Conservation (phyloP, 2,329 filamentous ascomycete species). For the Fusarium tuaranense region DNA sequence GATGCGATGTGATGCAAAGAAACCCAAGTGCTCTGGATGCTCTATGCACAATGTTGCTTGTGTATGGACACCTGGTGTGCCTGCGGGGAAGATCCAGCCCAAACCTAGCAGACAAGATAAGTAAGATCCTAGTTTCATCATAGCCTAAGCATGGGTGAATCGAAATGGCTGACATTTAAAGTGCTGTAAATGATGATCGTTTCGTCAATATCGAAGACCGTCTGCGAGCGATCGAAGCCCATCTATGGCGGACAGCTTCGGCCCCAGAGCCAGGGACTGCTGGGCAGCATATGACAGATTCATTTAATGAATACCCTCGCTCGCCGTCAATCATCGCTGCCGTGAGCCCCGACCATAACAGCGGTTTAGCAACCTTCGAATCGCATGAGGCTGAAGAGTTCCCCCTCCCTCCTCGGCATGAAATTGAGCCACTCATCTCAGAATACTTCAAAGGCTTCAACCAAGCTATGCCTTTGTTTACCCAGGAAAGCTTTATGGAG, state of each 20-base stretch:
- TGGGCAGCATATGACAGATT: background rate
- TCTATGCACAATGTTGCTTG: background rate
- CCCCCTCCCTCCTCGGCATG: background rate
- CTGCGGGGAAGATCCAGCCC: background rate
- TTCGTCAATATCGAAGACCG: background rate
- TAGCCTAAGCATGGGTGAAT: too few relatives aligned
- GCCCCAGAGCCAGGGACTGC: background rate
- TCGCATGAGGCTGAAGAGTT: background rate
- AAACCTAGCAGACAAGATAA: background rate
- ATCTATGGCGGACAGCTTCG: conserved; percentile 5
- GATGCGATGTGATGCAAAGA: conserved; percentile 19
- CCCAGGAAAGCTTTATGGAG: background rate
- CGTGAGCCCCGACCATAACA: background rate
- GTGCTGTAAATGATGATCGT: background rate
- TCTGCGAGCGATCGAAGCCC: conserved; percentile 7
- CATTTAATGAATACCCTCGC: background rate
- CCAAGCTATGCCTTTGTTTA: background rate
- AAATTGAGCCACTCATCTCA: background rate
- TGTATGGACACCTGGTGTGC: conserved; percentile 11
- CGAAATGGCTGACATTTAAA: background rate
- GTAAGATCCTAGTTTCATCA: background rate
- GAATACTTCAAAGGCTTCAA: conserved; percentile 4
- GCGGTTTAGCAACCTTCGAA: background rate
- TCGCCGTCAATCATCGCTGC: background rate
- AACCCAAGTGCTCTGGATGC: conserved; percentile 9